Conservation (phyloP, 2,329 filamentous ascomycete species). For the Clarireedia monteithiana region DNA sequence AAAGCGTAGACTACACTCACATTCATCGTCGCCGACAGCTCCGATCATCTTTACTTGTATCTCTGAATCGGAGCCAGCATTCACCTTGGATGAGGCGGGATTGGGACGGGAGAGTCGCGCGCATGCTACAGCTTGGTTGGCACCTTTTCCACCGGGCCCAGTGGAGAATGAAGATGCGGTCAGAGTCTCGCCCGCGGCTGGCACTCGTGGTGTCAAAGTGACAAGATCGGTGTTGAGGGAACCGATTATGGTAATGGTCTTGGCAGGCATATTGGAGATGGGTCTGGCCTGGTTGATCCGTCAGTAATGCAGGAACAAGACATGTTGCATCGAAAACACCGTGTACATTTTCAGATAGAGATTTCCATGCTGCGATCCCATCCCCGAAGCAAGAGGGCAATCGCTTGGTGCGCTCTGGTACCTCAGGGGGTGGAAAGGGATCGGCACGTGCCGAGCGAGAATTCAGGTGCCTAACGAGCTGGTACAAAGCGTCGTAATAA, state of each 20-base stretch:
- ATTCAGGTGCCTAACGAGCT: conserved; percentile 3
- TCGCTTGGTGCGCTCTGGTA: no score
- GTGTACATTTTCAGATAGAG: no score
- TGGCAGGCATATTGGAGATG: conserved; percentile 17
- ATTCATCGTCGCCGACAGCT: conserved; percentile 47
- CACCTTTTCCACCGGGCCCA: conserved; percentile 86
- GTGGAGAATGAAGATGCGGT: conserved; percentile 70
- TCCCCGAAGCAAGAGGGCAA: no score
- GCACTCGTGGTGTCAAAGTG: conserved; percentile 77
- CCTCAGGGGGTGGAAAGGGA: background rate
- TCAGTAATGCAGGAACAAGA: background rate
- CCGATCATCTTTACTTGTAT: conserved; percentile 62
- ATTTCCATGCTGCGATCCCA: no score
- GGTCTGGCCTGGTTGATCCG: background rate
- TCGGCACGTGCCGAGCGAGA: conserved; percentile 1
- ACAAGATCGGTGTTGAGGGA: conserved; percentile 95
- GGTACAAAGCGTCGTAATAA: conserved; percentile 4
- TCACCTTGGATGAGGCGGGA: conserved; percentile 14
- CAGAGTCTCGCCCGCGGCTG: conserved; percentile 78
- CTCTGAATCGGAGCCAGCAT: conserved; percentile 15
- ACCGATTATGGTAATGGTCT: conserved; percentile 70
- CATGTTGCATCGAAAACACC: no score
- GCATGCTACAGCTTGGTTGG: conserved; percentile 89
- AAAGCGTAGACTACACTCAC: no score
- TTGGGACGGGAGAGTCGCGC: conserved; percentile 65